Conservation (phyloP, 2,329 filamentous ascomycete species). For the Penicillium sp. region DNA sequence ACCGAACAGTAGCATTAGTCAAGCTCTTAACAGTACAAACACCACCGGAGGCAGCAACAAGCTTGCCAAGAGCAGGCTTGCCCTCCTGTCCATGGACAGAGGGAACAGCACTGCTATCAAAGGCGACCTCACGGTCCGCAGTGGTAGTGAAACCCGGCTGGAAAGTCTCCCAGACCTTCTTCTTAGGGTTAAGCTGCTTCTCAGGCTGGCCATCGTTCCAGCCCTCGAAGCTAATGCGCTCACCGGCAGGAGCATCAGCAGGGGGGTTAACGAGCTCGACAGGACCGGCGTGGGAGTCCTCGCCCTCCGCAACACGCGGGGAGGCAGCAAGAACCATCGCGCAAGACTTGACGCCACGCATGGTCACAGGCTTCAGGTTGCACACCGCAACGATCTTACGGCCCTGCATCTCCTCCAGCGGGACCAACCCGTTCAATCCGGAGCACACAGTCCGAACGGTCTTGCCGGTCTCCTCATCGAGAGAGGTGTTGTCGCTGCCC, state of each 20-base stretch:
- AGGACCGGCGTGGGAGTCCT: constrained; percentile 80
- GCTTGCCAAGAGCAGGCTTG: constrained; percentile 54
- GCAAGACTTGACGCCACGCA: constrained; percentile 79
- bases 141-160: constrained; percentile 96
- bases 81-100: constrained; percentile 65
- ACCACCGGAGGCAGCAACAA: constrained; percentile 75
- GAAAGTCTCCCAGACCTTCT: constrained; percentile 97
- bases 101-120: constrained; percentile 75
- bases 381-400: constrained; percentile 94
- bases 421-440: constrained; percentile 87
- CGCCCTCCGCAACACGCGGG: constrained; percentile 76
- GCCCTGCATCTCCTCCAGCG: constrained; percentile 92
- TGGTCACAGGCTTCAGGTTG: constrained; percentile 98
- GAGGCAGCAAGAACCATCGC: constrained; percentile 97
- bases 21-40: constrained; percentile 80
- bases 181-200: constrained; percentile 94
- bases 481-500: constrained; percentile 78
- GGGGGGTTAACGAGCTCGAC: constrained; percentile 91
- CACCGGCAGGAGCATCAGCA: constrained; percentile 72
- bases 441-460: constrained; percentile 94
- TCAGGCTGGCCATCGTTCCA: constrained; percentile 86
- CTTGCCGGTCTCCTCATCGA: constrained; percentile 79
- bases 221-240: constrained; percentile 88
- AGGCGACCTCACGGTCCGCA: constrained; percentile 74
- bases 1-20: constrained; percentile 78